A percentile compares a stretch with the other conserved stretches of the same genome.
Conservation (phyloP, 805 yeast species). For the Sugiyamaella qingdaonensis region DNA sequence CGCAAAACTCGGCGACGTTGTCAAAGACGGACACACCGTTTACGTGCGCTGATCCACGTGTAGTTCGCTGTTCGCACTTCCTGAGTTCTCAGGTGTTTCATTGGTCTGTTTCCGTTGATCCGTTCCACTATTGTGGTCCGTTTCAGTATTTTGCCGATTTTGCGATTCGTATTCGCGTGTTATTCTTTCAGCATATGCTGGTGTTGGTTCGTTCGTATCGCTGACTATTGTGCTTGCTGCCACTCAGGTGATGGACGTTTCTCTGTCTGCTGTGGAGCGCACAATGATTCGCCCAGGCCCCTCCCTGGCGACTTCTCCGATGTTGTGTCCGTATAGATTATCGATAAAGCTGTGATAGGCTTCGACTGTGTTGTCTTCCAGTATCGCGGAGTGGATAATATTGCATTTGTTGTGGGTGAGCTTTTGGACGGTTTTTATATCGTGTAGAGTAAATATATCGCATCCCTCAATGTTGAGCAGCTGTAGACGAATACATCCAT, state of each 20-base stretch:
- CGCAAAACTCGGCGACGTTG: slow-evolving; percentile 13
- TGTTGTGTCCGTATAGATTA: slow-evolving; percentile 2
- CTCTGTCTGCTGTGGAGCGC: background rate
- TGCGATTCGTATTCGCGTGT: background rate
- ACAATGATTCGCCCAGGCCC: no score
- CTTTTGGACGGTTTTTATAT: slow-evolving; percentile 7
- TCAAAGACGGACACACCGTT: slow-evolving; percentile 15
- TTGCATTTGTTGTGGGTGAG: slow-evolving; percentile 5
- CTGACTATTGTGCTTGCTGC: background rate
- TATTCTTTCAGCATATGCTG: no score
- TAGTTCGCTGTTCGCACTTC: no score
- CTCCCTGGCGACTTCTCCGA: background rate
- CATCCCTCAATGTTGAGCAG: slow-evolving; percentile 8
- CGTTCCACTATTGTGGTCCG: no score
- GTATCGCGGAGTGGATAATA: slow-evolving; percentile 18
- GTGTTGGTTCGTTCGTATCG: no score
- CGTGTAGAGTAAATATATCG: slow-evolving; percentile 18
- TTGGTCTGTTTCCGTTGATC: background rate
- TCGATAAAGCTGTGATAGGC: slow-evolving; percentile 18
- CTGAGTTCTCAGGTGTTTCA: background rate
- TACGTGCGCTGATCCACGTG: slow-evolving; percentile 5
- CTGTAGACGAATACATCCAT: slow-evolving; percentile 1
- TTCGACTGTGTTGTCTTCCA: slow-evolving; percentile 19
- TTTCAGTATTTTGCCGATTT: background rate
- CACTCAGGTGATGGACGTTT: slow-evolving; percentile 1